A percentile compares a stretch with the other conserved stretches of the same genome.
Conservation (phyloP, 306 rosid species). For the Fragaria iinumae region DNA sequence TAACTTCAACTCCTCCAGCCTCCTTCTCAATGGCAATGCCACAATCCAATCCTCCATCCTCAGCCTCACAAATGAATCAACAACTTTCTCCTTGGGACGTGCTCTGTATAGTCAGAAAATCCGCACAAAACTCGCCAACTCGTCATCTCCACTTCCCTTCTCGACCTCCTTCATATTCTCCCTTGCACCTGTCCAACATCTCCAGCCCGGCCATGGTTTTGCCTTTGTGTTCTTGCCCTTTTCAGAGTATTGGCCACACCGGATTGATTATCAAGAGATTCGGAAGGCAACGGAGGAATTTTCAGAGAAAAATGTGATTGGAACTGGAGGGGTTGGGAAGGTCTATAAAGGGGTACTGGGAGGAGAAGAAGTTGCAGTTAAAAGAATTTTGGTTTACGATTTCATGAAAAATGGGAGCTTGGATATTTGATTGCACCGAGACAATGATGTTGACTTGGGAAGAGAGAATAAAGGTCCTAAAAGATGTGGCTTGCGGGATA, state of each 20-base stretch:
- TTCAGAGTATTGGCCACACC: conserved; percentile 64
- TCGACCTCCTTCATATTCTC: conserved; percentile 62
- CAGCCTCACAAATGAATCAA: conserved; percentile 35
- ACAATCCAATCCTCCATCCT: conserved; percentile 43
- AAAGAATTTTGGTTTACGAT: conserved; percentile 61
- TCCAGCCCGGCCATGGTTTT: conserved; percentile 46
- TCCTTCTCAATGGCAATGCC: conserved; percentile 39
- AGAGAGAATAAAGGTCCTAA: conserved; percentile 45
- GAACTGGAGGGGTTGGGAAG: conserved; percentile 50
- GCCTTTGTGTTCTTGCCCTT: conserved; percentile 46
- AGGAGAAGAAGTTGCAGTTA: conserved; percentile 59
- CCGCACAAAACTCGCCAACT: conserved; percentile 34
- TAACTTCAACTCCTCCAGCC: conserved; percentile 49
- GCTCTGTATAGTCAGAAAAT: conserved; percentile 48
- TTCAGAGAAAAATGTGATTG: conserved; percentile 50
- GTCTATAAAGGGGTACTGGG: conserved; percentile 56
- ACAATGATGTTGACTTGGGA: conserved; percentile 44
- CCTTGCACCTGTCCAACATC: conserved; percentile 26
- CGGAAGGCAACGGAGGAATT: conserved; percentile 50
- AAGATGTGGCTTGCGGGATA: conserved; percentile 55
- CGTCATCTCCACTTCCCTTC: conserved; percentile 42
- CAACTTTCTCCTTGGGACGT: conserved; percentile 42
- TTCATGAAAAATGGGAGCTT: conserved; percentile 57
- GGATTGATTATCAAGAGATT: conserved; percentile 51
- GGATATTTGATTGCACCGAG: conserved; percentile 46